Evolutionary conservation across 768 basidiomycete species (phyloP).

Genomic region (Termitomyces eurrhizus): DNA sequence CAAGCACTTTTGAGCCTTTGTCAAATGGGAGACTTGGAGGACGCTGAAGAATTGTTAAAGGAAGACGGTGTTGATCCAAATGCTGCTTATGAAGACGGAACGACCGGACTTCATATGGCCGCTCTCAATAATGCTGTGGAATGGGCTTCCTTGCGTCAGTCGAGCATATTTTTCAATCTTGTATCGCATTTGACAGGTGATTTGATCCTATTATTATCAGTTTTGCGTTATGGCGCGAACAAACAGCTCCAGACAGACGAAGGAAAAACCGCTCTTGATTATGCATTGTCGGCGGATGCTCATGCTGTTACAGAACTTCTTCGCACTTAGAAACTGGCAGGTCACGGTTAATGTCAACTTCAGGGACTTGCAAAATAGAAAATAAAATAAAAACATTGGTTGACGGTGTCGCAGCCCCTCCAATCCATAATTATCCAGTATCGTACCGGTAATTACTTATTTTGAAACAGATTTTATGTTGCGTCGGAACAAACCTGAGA

Average conservation of each 20-base stretch:
- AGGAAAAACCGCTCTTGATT: slow-evolving; percentile 7
- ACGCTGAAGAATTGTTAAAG: slow-evolving; percentile 8
- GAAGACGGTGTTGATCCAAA: slow-evolving; percentile 8
- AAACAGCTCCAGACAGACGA: slow-evolving; percentile 3
- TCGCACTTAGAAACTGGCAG: neutral
- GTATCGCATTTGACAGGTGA: neutral
- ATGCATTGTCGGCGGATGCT: slow-evolving; percentile 1
- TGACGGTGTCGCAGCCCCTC: neutral
- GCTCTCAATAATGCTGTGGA: slow-evolving; percentile 8
- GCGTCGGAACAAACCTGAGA: neutral
- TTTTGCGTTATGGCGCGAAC: slow-evolving; percentile 9
- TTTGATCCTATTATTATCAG: neutral
- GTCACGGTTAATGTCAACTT: neutral
- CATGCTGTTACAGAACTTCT: slow-evolving; percentile 2
- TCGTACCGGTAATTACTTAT: neutral
- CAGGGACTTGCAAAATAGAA: neutral
- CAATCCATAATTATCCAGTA: neutral
- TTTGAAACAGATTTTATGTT: neutral
- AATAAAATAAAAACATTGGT: neutral
- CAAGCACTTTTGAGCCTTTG: slow-evolving; percentile 10
- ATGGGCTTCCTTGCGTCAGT: slow-evolving; percentile 12
- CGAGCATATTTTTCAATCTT: neutral
- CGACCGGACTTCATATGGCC: slow-evolving; percentile 14
- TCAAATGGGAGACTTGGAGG: slow-evolving; percentile 2
- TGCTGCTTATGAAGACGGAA: slow-evolving; percentile 12